phyloP scores from a whole-genome alignment of 78 protist species.

The Anaeramoeba ignava region DNA sequence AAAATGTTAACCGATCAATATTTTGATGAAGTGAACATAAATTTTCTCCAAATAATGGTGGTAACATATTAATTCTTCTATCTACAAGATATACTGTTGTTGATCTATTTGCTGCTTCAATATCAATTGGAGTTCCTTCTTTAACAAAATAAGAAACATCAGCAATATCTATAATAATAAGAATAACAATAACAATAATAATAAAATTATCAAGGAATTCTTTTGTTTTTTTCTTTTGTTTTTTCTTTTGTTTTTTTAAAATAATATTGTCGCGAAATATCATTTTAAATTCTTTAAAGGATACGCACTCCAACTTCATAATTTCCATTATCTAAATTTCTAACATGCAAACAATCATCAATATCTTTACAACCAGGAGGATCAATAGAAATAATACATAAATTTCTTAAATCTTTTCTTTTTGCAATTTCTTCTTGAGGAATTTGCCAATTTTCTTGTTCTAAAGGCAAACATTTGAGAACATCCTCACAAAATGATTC shows the following conservation, averaged over 20 bases:
- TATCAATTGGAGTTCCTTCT: conserved; percentile 48
- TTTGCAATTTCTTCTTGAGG: conserved; percentile 19
- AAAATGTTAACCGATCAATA: neutral
- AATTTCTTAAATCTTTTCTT: conserved; percentile 12
- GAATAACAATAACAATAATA: neutral
- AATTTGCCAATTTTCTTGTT: conserved; percentile 8
- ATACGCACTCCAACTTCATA: conserved; percentile 4
- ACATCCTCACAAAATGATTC: neutral
- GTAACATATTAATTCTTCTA: conserved; percentile 60
- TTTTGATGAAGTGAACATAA: conserved; percentile 43
- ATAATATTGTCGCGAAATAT: neutral
- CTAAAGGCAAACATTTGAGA: neutral
- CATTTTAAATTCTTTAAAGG: neutral
- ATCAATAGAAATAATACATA: conserved; percentile 21
- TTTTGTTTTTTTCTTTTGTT: conserved; percentile 3
- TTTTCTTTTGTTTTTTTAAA: conserved; percentile 1
- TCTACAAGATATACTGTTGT: conserved; percentile 62
- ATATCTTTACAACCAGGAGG: conserved; percentile 87
- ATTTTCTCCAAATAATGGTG: conserved; percentile 37
- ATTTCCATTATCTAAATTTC: neutral
- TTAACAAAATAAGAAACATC: conserved; percentile 71
- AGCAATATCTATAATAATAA: conserved; percentile 47
- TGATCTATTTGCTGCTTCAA: conserved; percentile 46
- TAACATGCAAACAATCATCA: conserved; percentile 87
- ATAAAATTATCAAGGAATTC: neutral